Conservation (phyloP, 768 basidiomycete species). For the Xerocomellus dryophilus region DNA sequence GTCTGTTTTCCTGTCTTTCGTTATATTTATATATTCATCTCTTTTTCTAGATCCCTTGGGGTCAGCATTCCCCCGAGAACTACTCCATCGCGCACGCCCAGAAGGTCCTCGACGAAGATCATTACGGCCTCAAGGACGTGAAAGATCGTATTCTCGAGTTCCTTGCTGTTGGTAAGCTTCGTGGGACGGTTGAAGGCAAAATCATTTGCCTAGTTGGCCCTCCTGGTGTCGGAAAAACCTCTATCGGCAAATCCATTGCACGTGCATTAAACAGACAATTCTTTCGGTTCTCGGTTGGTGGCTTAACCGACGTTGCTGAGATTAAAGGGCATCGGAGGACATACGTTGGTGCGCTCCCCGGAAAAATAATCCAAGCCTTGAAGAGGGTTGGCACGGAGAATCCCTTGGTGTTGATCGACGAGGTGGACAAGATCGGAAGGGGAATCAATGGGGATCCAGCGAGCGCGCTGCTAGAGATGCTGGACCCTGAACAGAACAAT, state of each 20-base stretch:
- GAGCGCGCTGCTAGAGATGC: constrained; percentile 87
- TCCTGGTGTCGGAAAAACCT: constrained; percentile 97
- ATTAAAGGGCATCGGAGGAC: constrained; percentile 98
- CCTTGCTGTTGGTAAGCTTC: constrained; percentile 90
- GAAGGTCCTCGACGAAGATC: constrained; percentile 87
- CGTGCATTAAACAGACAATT: constrained; percentile 88
- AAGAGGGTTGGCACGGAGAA: constrained; percentile 94
- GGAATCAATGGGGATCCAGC: constrained; percentile 92
- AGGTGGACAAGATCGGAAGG: constrained; percentile 93
- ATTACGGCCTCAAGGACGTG: constrained; percentile 89
- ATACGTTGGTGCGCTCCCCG: constrained; percentile 92
- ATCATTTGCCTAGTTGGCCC: constrained; percentile 96
- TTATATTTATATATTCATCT: background rate
- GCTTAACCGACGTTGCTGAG: constrained; percentile 96
- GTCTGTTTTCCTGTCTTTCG: constrained; percentile 32
- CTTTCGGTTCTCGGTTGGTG: constrained; percentile 96
- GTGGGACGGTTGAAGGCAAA: constrained; percentile 95
- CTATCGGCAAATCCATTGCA: constrained; percentile 93
- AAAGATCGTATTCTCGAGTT: constrained; percentile 95
- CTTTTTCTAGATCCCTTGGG: constrained; percentile 84
- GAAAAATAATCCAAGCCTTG: constrained; percentile 92
- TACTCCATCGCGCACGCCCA: constrained; percentile 82
- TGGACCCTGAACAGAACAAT: constrained; percentile 93
- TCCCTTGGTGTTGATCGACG: constrained; percentile 90
- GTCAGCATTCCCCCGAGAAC: constrained; percentile 89